These are phyloP conservation scores for Chaetomiaceae sp. DNA, from an alignment of 2,329 filamentous ascomycete species.

Conservation along the genomic window DNA sequence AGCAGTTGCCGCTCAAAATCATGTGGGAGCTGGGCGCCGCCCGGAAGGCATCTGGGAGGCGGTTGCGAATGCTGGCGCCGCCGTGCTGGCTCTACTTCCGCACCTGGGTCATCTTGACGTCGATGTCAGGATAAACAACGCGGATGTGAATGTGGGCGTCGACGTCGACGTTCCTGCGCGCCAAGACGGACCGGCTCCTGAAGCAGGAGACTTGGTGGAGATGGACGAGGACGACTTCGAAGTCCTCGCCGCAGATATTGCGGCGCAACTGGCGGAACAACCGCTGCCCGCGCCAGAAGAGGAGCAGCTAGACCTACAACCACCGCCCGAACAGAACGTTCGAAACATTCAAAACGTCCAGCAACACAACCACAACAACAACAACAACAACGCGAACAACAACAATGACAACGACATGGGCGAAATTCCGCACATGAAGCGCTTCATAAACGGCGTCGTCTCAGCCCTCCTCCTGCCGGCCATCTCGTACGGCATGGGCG, in stretches of 20 bases:
- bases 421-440: conserved; percentile 32
- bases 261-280: not conserved
- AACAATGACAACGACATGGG: conserved; percentile 23
- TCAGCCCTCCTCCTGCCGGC: conserved; percentile 68
- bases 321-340: conserved; percentile 8
- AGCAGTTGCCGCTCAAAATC: not conserved
- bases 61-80: conserved; percentile 10
- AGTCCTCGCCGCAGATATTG: conserved; percentile 1
- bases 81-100: conserved; percentile 9
- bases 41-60: conserved; percentile 13
- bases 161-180: conserved; percentile 19
- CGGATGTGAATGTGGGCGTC: conserved; percentile 18
- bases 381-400: conserved; percentile 21
- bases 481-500: conserved; percentile 72
- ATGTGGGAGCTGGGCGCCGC: conserved; percentile 6
- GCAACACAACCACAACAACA: conserved; percentile 14
- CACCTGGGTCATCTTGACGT: conserved; percentile 11
- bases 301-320: conserved; percentile 9
- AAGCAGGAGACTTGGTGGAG: conserved; percentile 33
- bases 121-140: conserved; percentile 14
- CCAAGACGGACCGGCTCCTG: conserved; percentile 25
- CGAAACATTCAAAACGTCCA: conserved; percentile 18
- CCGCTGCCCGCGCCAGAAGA: conserved; percentile 4
- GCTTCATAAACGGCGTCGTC: conserved; percentile 44
- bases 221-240: conserved; percentile 10